Evolutionary conservation across 2,329 filamentous ascomycete species (phyloP).

Genomic region (Ceratocystis cacaofunesta): DNA sequence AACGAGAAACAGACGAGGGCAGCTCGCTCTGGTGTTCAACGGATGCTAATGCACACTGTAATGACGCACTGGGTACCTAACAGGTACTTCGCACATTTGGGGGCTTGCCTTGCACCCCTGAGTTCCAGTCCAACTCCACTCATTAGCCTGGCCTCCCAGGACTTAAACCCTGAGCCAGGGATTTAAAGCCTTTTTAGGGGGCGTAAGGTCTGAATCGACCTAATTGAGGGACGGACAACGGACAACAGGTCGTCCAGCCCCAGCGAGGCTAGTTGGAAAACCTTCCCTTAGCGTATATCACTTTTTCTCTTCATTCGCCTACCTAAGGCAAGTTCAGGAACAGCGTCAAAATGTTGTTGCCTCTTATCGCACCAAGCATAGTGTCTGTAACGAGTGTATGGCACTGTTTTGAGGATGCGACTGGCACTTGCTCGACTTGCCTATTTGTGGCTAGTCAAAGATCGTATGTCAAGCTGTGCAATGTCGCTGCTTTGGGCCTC

Average conservation of each 20-base stretch:
- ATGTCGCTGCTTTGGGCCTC: not conserved
- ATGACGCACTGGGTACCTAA: not conserved
- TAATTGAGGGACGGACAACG: not conserved
- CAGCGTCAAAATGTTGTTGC: not conserved
- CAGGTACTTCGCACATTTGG: not conserved
- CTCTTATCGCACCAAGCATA: not conserved
- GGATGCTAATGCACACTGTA: not conserved
- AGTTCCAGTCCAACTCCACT: not conserved
- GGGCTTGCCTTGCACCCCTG: not conserved
- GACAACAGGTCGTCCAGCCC: not conserved
- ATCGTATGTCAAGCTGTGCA: not conserved
- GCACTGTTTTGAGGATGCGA: not conserved
- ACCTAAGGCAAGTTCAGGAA: not conserved
- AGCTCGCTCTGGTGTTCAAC: too few species aligned
- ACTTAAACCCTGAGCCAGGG: not conserved
- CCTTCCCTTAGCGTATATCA: not conserved
- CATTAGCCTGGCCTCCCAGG: not conserved
- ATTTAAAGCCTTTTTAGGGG: slow-evolving; percentile 2
- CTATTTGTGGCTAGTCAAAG: not conserved
- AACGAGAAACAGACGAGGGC: too few species aligned
- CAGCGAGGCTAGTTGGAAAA: not conserved
- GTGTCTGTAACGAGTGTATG: not conserved
- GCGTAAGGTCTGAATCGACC: not conserved
- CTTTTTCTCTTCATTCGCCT: not conserved
- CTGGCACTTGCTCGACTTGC: not conserved